phyloP scores from a whole-genome alignment of 2,329 filamentous ascomycete genomes.

The Aureobasidium vineae region DNA sequence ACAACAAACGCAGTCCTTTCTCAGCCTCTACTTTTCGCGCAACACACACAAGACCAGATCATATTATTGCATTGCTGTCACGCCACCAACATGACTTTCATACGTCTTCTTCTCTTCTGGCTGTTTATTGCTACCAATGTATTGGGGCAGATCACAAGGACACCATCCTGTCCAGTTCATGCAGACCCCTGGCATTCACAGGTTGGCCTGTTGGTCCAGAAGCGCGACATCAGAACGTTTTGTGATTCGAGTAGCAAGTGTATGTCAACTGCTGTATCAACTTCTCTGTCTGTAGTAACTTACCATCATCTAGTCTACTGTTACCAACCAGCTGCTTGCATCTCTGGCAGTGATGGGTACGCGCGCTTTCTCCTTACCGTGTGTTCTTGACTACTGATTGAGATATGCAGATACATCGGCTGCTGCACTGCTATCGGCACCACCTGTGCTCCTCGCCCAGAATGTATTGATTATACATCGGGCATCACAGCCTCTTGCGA shows the following conservation, averaged over 20 bases:
- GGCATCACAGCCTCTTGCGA: slow-evolving; percentile 27
- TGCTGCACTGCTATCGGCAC: slow-evolving; percentile 29
- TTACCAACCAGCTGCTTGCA: slow-evolving; percentile 2
- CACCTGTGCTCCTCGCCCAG: slow-evolving; percentile 29
- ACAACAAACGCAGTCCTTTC: not conserved
- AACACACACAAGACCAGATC: not conserved
- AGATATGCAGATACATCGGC: slow-evolving; percentile 26
- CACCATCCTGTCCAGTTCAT: not conserved
- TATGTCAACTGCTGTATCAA: not conserved
- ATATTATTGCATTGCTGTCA: not conserved
- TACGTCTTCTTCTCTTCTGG: not conserved
- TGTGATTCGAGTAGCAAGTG: slow-evolving; percentile 7
- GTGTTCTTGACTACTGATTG: not conserved
- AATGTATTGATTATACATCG: slow-evolving; percentile 29
- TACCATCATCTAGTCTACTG: not conserved
- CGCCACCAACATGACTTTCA: not conserved
- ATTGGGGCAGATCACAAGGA: not conserved
- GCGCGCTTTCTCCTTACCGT: not conserved
- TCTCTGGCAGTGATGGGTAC: slow-evolving; percentile 10
- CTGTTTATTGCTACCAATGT: not conserved
- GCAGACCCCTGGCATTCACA: slow-evolving; percentile 6
- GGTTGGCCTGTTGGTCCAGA: not conserved
- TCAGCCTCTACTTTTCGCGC: not conserved
- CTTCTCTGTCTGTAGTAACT: not conserved
- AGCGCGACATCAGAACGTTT: not conserved